Evolutionary conservation across 2,329 filamentous ascomycete genomes (phyloP).

Genomic region (Cercospora janseana): DNA sequence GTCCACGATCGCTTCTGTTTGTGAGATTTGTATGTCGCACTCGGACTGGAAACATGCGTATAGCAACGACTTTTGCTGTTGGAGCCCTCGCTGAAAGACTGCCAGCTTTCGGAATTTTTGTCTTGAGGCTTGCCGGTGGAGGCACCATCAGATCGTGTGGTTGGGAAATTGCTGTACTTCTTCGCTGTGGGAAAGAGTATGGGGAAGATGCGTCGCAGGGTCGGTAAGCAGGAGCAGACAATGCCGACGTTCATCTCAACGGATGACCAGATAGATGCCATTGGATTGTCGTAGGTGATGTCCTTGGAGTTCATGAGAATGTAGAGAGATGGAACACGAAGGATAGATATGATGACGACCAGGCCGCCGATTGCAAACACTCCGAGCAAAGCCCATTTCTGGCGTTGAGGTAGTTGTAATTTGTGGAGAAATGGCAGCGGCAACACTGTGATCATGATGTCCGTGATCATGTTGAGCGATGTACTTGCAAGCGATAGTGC

Average conservation of each 20-base stretch:
- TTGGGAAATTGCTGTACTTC: too few species aligned
- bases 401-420: constrained; percentile 35
- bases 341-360: constrained; percentile 35
- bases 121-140: too few species aligned
- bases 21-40: not conserved
- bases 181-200: too few species aligned
- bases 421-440: constrained; percentile 37
- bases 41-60: constrained; percentile 5
- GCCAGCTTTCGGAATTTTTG: too few species aligned
- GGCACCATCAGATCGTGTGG: too few species aligned
- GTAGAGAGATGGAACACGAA: constrained; percentile 33
- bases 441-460: constrained; percentile 37
- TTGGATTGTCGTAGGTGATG: constrained; percentile 33
- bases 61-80: constrained; percentile 4
- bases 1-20: constrained; percentile 1
- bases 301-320: constrained; percentile 29
- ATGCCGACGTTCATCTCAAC: constrained; percentile 40
- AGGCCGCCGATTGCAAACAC: constrained; percentile 38
- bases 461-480: constrained; percentile 39
- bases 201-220: constrained; percentile 40
- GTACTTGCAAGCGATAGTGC: constrained; percentile 35
- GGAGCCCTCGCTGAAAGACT: too few species aligned
- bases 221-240: constrained; percentile 39
- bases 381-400: constrained; percentile 36
- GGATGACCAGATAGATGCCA: constrained; percentile 35